These are phyloP conservation scores for Cardamine resedifolia DNA, from an alignment of 345 rosid species.

Conservation along the genomic window DNA sequence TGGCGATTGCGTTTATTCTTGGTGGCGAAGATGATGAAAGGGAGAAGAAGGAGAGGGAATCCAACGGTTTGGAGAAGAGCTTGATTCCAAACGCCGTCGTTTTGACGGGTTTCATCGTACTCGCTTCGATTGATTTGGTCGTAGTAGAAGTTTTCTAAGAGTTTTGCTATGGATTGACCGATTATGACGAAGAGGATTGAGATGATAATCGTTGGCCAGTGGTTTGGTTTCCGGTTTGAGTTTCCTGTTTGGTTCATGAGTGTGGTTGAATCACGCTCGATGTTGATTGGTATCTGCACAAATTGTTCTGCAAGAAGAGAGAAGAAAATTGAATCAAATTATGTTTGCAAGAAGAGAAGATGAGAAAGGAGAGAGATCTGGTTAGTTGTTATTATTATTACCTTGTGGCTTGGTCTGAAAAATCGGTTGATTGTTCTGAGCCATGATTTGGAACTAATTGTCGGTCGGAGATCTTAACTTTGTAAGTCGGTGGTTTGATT, in stretches of 20 bases:
- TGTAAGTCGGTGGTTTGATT: background rate
- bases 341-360: background rate
- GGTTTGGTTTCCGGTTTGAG: conserved; percentile 36
- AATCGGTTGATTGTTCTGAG: conserved; percentile 30
- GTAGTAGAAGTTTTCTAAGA: conserved; percentile 38
- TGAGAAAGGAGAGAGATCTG: conserved; percentile 4
- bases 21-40: conserved; percentile 30
- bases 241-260: conserved; percentile 24
- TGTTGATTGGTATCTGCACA: conserved; percentile 36
- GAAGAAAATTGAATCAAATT: background rate
- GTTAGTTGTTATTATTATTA: background rate
- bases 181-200: conserved; percentile 31
- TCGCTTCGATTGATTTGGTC: conserved; percentile 25
- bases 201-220: conserved; percentile 35
- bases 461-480: conserved; percentile 1
- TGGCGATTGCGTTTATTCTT: conserved; percentile 13
- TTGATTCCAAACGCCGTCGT: conserved; percentile 40
- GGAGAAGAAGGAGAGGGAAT: conserved; percentile 39
- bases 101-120: conserved; percentile 21
- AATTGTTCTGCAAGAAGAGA: conserved; percentile 32
- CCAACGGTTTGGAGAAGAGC: conserved; percentile 38
- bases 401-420: conserved; percentile 34
- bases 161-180: conserved; percentile 32
- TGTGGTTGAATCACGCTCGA: conserved; percentile 29
- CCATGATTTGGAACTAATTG: conserved; percentile 20